Evolutionary conservation across 345 rosid species (phyloP).

Genomic region (Acer saccharum): DNA sequence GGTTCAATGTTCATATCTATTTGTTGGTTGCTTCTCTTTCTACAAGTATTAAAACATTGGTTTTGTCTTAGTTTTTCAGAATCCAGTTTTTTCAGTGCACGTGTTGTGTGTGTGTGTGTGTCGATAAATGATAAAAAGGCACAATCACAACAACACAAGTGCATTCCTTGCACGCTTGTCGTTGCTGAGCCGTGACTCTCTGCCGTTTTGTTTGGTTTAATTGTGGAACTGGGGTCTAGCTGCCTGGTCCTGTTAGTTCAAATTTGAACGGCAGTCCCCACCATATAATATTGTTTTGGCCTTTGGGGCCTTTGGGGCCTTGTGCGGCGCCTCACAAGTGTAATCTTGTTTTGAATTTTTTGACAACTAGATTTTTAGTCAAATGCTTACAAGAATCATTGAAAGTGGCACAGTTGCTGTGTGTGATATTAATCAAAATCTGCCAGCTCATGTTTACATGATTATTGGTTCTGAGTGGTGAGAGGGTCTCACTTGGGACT

Average conservation of each 20-base stretch:
- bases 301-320: not conserved
- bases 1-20: conserved; percentile 14
- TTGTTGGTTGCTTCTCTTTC: not conserved
- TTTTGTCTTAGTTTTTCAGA: not conserved
- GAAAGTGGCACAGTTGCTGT: not conserved
- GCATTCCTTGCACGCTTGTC: conserved; percentile 11
- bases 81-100: not conserved
- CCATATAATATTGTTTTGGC: too few species aligned
- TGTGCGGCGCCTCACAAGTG: not conserved
- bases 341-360: not conserved
- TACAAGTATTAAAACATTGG: not conserved
- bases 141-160: not conserved
- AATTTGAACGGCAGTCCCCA: not conserved
- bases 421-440: not conserved
- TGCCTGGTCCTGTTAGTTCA: not conserved
- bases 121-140: not conserved
- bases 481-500: not conserved
- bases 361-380: not conserved
- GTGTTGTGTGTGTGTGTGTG: too few species aligned
- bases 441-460: conserved; percentile 5
- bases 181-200: not conserved
- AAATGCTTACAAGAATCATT: not conserved
- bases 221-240: too few species aligned
- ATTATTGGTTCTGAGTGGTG: not conserved
- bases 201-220: not conserved